Percentiles rank a stretch among this genome's conserved stretches.
phyloP scores from a whole-genome alignment of 208 protist genomes.

The Leishmania mexicana region DNA sequence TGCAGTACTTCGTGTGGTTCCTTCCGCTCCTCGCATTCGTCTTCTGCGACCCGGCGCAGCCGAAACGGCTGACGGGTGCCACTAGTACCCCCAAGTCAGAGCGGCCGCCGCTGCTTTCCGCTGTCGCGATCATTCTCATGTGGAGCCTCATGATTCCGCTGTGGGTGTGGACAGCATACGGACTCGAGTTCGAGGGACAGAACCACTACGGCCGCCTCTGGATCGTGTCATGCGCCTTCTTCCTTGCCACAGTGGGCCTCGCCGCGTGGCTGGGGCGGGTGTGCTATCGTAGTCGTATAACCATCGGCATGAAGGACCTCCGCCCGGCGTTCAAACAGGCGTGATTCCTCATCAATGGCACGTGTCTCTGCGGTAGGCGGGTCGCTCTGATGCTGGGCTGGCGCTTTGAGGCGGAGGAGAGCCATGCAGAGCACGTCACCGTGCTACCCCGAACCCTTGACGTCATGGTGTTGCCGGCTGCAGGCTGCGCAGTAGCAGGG shows the following conservation, averaged over 20 bases:
- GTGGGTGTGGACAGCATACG: slow-evolving; percentile 79
- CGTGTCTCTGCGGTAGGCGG: background rate
- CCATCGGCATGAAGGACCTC: slow-evolving; percentile 16
- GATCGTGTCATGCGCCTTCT: slow-evolving; percentile 85
- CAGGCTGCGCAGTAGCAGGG: background rate
- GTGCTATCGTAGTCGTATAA: slow-evolving; percentile 29
- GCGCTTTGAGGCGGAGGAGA: background rate
- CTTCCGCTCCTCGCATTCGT: slow-evolving; percentile 84
- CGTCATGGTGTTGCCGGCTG: background rate
- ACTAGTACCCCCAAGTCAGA: background rate
- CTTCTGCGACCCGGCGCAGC: slow-evolving; percentile 48
- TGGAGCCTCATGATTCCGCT: slow-evolving; percentile 80
- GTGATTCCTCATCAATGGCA: background rate
- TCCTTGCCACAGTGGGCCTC: slow-evolving; percentile 73
- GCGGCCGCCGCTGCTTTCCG: slow-evolving; percentile 22
- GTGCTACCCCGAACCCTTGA: background rate
- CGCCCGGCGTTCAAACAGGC: slow-evolving; percentile 15
- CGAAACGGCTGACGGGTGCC: slow-evolving; percentile 8
- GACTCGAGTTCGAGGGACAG: slow-evolving; percentile 83
- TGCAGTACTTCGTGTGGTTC: slow-evolving; percentile 97
- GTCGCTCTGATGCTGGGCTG: background rate
- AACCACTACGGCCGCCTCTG: slow-evolving; percentile 86
- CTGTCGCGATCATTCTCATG: slow-evolving; percentile 30
- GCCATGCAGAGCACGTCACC: background rate
- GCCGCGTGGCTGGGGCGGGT: slow-evolving; percentile 68